phyloP scores from a whole-genome alignment of 495 filamentous ascomycete species.

The Penicillium parvum region DNA sequence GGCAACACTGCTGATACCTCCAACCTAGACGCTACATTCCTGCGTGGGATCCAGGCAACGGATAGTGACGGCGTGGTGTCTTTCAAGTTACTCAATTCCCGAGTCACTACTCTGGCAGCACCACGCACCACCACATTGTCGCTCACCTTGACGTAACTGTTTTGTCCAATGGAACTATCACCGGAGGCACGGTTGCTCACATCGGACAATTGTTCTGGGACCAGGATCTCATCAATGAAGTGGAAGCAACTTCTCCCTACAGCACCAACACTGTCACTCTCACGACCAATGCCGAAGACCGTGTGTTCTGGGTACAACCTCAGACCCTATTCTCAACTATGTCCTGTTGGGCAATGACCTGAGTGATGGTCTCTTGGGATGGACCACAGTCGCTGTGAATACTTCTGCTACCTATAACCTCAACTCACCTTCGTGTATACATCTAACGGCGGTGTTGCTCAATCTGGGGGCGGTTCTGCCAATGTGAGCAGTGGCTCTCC shows the following conservation, averaged over 20 bases:
- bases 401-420: conserved; percentile 25
- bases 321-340: conserved; percentile 57
- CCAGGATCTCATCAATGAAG: conserved; percentile 40
- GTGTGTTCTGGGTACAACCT: conserved; percentile 38
- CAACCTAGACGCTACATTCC: conserved; percentile 44
- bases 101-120: conserved; percentile 48
- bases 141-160: conserved; percentile 42
- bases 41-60: conserved; percentile 49
- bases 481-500: background rate
- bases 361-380: conserved; percentile 51
- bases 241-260: conserved; percentile 50
- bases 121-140: conserved; percentile 46
- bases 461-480: background rate
- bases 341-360: conserved; percentile 50
- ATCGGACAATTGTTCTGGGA: conserved; percentile 61
- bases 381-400: conserved; percentile 54
- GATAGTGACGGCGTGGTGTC: conserved; percentile 44
- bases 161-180: conserved; percentile 45
- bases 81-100: conserved; percentile 50
- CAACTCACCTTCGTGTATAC: conserved; percentile 6
- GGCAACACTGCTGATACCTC: conserved; percentile 24
- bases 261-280: conserved; percentile 46
- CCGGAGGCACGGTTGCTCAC: conserved; percentile 46
- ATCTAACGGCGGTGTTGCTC: conserved; percentile 8
- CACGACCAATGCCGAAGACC: conserved; percentile 48